phyloP scores from a whole-genome alignment of 805 yeast genomes.

The Candida sakaeoensis region DNA sequence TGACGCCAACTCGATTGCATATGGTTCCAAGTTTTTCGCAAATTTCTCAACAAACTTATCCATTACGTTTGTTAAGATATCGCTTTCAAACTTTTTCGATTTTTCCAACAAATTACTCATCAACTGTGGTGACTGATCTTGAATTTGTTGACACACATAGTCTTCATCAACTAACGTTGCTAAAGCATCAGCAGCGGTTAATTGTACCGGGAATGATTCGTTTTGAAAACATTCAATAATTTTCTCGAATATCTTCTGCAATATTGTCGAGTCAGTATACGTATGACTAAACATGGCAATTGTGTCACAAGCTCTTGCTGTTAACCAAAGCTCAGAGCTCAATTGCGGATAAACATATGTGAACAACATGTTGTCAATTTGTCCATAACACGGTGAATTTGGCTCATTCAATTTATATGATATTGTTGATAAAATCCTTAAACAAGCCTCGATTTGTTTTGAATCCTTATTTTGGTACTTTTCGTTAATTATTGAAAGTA shows the following conservation, averaged over 20 bases:
- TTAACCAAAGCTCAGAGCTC: conserved; percentile 36
- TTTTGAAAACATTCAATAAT: conserved; percentile 38
- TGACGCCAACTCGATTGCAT: conserved; percentile 37
- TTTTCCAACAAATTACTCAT: conserved; percentile 42
- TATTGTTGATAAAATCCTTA: conserved; percentile 38
- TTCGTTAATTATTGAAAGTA: conserved; percentile 31
- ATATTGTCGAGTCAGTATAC: conserved; percentile 30
- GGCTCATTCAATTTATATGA: conserved; percentile 35
- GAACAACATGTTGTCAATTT: conserved; percentile 35
- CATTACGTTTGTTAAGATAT: conserved; percentile 42
- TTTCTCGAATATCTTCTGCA: conserved; percentile 40
- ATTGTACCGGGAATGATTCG: conserved; percentile 46
- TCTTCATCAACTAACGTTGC: conserved; percentile 46
- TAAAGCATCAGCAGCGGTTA: conserved; percentile 52
- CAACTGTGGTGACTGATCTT: conserved; percentile 43
- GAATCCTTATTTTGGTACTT: conserved; percentile 35
- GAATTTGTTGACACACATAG: conserved; percentile 36
- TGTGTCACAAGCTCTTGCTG: conserved; percentile 46
- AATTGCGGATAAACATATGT: conserved; percentile 41
- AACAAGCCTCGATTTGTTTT: conserved; percentile 40
- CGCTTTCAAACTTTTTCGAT: conserved; percentile 42
- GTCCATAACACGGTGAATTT: conserved; percentile 35
- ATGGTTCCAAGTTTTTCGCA: conserved; percentile 40
- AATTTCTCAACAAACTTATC: conserved; percentile 43
- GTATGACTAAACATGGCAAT: conserved; percentile 37